A percentile compares a stretch with the other conserved stretches of the same genome.
These are phyloP conservation scores for Myxozyma melibiosi DNA, from an alignment of 805 yeast genomes.

Conservation along the genomic window DNA sequence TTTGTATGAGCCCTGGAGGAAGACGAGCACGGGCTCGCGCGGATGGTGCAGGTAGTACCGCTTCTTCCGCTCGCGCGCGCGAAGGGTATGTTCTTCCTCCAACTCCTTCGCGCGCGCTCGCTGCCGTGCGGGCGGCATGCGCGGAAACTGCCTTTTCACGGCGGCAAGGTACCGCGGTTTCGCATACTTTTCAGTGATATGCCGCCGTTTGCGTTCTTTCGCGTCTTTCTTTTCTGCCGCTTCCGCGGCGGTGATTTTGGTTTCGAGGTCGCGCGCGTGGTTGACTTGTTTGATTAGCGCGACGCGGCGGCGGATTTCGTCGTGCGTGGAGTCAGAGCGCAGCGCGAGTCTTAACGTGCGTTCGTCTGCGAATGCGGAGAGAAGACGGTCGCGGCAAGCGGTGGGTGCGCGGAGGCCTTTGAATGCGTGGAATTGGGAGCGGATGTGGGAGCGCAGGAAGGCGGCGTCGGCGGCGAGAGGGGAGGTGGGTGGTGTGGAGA, in stretches of 20 bases:
- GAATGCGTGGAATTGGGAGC: slow-evolving; percentile 1
- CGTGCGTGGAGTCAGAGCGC: background rate
- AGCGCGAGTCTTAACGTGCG: background rate
- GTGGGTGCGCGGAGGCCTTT: background rate
- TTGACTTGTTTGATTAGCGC: background rate
- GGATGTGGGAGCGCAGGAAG: background rate
- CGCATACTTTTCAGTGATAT: too few relatives aligned
- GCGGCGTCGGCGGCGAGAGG: background rate
- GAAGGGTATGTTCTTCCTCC: background rate
- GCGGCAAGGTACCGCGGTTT: too few relatives aligned
- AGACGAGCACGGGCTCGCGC: background rate
- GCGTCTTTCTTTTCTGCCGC: too few relatives aligned
- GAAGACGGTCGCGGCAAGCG: slow-evolving; percentile 1
- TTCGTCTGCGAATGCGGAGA: background rate
- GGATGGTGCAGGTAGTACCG: slow-evolving; percentile 2
- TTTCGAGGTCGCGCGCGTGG: too few relatives aligned
- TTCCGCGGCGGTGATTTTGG: too few relatives aligned
- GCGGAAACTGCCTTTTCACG: too few relatives aligned
- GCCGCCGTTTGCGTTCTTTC: too few relatives aligned
- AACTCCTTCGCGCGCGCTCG: background rate
- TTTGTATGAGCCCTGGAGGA: background rate
- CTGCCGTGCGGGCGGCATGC: background rate
- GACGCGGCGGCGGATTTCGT: background rate
- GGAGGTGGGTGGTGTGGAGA: background rate
- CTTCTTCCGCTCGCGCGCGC: slow-evolving; percentile 1